These are phyloP conservation scores for Aegle marmelos DNA, from an alignment of 345 rosid genomes.

Conservation along the genomic window DNA sequence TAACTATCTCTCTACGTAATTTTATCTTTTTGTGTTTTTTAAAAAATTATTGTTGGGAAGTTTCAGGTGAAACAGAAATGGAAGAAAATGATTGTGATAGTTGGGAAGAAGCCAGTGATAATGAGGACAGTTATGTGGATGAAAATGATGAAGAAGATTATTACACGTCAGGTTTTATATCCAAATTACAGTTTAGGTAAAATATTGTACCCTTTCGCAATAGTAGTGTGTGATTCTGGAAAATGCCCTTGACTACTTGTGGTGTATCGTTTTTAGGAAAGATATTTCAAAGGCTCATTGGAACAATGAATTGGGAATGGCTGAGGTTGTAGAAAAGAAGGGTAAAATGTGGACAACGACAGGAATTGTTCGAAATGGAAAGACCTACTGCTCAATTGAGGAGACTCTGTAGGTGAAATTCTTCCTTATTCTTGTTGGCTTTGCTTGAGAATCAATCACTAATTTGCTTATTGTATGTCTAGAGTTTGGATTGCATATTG, in stretches of 20 bases:
- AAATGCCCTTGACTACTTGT: neutral
- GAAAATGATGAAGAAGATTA: conserved; percentile 18
- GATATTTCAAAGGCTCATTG: conserved; percentile 68
- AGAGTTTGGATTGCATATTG: neutral
- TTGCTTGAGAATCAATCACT: neutral
- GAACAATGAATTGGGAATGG: conserved; percentile 53
- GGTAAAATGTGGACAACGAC: conserved; percentile 85
- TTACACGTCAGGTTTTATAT: conserved; percentile 10
- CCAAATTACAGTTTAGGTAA: conserved; percentile 28
- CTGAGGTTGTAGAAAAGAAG: conserved; percentile 64
- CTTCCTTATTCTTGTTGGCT: neutral
- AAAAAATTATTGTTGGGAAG: neutral
- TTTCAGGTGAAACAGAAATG: neutral
- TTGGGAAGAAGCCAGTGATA: conserved; percentile 9
- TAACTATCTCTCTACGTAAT: neutral
- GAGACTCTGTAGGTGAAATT: conserved; percentile 66
- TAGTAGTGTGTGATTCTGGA: neutral
- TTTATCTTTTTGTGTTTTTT: neutral
- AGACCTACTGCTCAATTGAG: conserved; percentile 59
- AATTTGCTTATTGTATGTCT: neutral
- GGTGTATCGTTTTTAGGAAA: conserved; percentile 31
- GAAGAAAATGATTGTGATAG: neutral
- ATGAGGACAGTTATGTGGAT: conserved; percentile 3
- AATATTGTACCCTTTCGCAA: neutral
- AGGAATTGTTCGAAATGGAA: conserved; percentile 56